Conservation (phyloP, 2,329 filamentous ascomycete genomes). For the Diaporthe aspalathi region DNA sequence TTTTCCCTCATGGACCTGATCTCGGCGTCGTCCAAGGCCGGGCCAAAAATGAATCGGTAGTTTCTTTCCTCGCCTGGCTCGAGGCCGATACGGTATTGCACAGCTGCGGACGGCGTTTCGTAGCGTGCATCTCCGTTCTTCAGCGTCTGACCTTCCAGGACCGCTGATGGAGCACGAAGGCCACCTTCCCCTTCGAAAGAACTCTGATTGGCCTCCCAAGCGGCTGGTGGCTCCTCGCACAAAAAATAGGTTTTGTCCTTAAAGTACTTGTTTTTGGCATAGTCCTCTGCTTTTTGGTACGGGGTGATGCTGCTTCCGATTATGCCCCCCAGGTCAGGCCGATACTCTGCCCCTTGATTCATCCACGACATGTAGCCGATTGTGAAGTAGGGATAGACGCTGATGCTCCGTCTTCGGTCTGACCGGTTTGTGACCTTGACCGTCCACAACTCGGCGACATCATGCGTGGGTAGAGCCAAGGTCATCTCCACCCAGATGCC, state of each 20-base stretch:
- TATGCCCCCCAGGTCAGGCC: constrained; percentile 59
- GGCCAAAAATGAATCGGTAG: constrained; percentile 67
- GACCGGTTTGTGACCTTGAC: constrained; percentile 64
- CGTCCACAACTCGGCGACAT: constrained; percentile 67
- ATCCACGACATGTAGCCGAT: constrained; percentile 73
- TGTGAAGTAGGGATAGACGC: constrained; percentile 67
- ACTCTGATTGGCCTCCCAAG: constrained; percentile 65
- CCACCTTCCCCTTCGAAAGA: constrained; percentile 68
- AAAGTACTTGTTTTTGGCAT: constrained; percentile 66
- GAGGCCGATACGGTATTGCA: constrained; percentile 62
- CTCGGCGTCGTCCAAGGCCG: constrained; percentile 64
- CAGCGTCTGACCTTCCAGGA: constrained; percentile 52
- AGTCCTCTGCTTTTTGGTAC: constrained; percentile 68
- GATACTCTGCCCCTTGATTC: constrained; percentile 68
- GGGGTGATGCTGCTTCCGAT: constrained; percentile 65
- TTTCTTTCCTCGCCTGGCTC: constrained; percentile 53
- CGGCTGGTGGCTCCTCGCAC: constrained; percentile 61
- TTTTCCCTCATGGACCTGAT: constrained; percentile 57
- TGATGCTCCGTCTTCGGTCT: constrained; percentile 56
- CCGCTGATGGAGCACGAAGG: constrained; percentile 61
- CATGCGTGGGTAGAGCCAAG: constrained; percentile 62
- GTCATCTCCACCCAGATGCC: constrained; percentile 64
- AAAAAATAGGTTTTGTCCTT: constrained; percentile 70
- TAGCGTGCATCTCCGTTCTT: constrained; percentile 63
- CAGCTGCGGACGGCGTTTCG: constrained; percentile 64